phyloP scores from a whole-genome alignment of 495 filamentous ascomycete species.

The Terfezia claveryi region DNA sequence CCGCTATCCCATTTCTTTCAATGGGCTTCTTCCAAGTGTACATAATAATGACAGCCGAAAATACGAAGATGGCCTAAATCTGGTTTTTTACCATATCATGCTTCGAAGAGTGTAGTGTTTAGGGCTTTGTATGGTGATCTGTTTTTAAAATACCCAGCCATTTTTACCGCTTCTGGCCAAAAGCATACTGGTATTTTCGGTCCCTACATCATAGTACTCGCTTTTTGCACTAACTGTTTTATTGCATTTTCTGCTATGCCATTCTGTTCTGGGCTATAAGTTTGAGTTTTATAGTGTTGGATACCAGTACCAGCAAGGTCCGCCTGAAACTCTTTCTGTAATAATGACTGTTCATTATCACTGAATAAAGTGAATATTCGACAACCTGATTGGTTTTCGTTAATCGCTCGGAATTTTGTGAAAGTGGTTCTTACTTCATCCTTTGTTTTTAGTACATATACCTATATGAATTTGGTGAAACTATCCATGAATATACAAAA shows the following conservation, averaged over 20 bases:
- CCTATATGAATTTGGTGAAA: background rate
- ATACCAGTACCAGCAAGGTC: background rate
- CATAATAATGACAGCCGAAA: slow-evolving; percentile 1
- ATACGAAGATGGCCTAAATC: slow-evolving; percentile 1
- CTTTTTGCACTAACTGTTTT: background rate
- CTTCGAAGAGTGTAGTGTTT: background rate
- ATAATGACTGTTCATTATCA: background rate
- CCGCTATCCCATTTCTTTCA: background rate
- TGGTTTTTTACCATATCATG: slow-evolving; percentile 2
- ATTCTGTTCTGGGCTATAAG: background rate
- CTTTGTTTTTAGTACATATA: background rate
- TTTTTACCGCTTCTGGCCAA: slow-evolving; percentile 1
- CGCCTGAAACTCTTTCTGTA: background rate
- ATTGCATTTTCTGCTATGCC: background rate
- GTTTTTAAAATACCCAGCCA: slow-evolving; percentile 1
- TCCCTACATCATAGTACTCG: background rate
- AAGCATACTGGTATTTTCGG: background rate
- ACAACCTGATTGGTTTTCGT: no score
- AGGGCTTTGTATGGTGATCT: background rate
- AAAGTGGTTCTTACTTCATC: background rate
- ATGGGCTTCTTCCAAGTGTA: background rate
- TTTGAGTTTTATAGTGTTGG: background rate
- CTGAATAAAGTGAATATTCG: background rate
- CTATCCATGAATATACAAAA: background rate
- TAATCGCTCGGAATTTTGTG: background rate